phyloP scores from a whole-genome alignment of 805 yeast genomes.

The Candida cerambycidarum region DNA sequence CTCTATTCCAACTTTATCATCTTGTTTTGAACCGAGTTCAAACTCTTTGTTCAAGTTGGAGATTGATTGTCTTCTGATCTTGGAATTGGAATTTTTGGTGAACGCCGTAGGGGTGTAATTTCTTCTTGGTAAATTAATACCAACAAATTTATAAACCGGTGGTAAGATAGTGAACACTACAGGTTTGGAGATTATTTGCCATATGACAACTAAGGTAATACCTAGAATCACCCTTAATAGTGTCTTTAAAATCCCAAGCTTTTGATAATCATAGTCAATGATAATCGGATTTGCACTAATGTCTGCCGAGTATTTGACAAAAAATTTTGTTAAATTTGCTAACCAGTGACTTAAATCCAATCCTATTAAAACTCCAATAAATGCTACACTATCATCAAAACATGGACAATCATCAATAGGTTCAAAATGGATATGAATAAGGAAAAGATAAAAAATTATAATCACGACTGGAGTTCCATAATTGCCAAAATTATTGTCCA shows the following conservation, averaged over 20 bases:
- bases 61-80: conserved; percentile 39
- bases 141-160: conserved; percentile 51
- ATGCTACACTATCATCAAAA: conserved; percentile 92
- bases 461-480: conserved; percentile 36
- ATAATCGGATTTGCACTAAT: conserved; percentile 28
- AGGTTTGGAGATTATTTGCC: conserved; percentile 80
- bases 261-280: conserved; percentile 41
- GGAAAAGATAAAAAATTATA: conserved; percentile 40
- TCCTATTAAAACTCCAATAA: conserved; percentile 84
- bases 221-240: conserved; percentile 60
- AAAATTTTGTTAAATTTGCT: conserved; percentile 31
- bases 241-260: conserved; percentile 43
- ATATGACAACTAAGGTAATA: conserved; percentile 55
- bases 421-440: conserved; percentile 70
- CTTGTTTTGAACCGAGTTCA: conserved; percentile 18
- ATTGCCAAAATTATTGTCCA: conserved; percentile 21
- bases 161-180: conserved; percentile 55
- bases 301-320: conserved; percentile 18
- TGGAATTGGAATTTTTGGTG: conserved; percentile 28
- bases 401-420: conserved; percentile 97
- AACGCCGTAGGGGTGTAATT: conserved; percentile 40
- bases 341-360: conserved; percentile 62
- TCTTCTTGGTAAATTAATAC: conserved; percentile 39
- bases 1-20: conserved; percentile 35
- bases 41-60: conserved; percentile 32